Evolutionary conservation across 2,329 filamentous ascomycete species (phyloP).

Genomic region (Fusarium redolens): DNA sequence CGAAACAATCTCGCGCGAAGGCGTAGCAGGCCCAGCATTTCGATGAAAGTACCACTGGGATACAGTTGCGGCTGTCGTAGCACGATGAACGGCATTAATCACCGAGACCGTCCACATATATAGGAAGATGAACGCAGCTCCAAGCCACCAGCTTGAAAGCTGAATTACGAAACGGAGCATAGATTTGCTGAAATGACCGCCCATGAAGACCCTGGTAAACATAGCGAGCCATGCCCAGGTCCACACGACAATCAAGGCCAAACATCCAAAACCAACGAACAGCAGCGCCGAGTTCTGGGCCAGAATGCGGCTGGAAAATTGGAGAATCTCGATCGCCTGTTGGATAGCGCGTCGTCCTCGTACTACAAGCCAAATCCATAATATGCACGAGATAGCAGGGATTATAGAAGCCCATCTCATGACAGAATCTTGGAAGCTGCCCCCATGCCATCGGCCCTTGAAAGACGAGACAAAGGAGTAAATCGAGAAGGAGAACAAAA

Average conservation of each 20-base stretch:
- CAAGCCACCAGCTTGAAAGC: constrained; percentile 92
- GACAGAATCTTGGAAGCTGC: constrained; percentile 82
- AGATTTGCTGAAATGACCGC: constrained; percentile 79
- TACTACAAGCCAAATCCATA: constrained; percentile 87
- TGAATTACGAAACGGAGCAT: constrained; percentile 81
- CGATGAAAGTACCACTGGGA: constrained; percentile 99
- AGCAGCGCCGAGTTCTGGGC: constrained; percentile 86
- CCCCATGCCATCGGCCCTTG: constrained; percentile 78
- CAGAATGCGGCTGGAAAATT: constrained; percentile 91
- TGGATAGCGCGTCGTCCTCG: constrained; percentile 83
- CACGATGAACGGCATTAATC: constrained; percentile 87
- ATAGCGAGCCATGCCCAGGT: constrained; percentile 97
- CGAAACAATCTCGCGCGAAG: constrained; percentile 82
- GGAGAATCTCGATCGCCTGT: constrained; percentile 87
- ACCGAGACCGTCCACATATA: constrained; percentile 96
- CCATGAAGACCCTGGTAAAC: constrained; percentile 95
- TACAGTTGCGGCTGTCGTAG: constrained; percentile 92
- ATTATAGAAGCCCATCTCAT: constrained; percentile 90
- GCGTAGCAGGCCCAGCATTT: constrained; percentile 79
- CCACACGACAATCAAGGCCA: constrained; percentile 83
- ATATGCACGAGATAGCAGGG: constrained; percentile 76
- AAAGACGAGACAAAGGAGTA: constrained; percentile 94
- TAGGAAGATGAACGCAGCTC: constrained; percentile 89
- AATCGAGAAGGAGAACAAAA: constrained; percentile 88
- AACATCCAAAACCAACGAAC: constrained; percentile 81